Conservation (phyloP, 352 stramenopile genomes). For the Phytophthora uliginosa region DNA sequence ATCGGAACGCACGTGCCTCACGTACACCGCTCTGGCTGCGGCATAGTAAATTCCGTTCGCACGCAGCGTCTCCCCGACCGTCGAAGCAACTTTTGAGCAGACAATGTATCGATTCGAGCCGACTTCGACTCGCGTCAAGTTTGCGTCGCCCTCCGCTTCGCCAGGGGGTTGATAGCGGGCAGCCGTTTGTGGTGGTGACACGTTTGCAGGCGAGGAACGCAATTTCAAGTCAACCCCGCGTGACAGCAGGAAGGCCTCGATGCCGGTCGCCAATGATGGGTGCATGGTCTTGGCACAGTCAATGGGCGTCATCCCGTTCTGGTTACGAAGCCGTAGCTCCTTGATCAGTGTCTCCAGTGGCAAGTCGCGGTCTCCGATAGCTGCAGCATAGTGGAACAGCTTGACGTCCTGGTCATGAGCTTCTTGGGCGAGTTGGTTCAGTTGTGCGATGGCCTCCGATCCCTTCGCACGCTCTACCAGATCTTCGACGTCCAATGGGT, state of each 20-base stretch:
- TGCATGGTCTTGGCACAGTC: constrained; percentile 13
- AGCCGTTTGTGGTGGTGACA: not conserved
- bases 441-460: not conserved
- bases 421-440: constrained; percentile 8
- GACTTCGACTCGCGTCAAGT: constrained; percentile 13
- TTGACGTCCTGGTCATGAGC: constrained; percentile 2
- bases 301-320: constrained; percentile 13
- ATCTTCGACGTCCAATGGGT: not conserved
- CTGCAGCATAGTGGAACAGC: constrained; percentile 18
- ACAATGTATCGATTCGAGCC: not conserved
- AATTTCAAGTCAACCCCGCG: constrained; percentile 5
- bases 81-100: constrained; percentile 12
- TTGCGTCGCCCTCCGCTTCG: not conserved
- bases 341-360: constrained; percentile 11
- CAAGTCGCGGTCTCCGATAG: constrained; percentile 15
- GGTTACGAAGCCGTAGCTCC: constrained; percentile 10
- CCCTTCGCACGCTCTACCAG: constrained; percentile 9
- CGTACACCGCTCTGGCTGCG: constrained; percentile 18
- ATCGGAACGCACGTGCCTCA: constrained; percentile 13
- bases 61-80: constrained; percentile 12
- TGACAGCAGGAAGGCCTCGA: constrained; percentile 11
- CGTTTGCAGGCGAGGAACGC: not conserved
- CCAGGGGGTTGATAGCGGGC: not conserved
- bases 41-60: constrained; percentile 21
- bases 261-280: constrained; percentile 1